A percentile compares a stretch with the other conserved stretches of the same genome.
These are phyloP conservation scores for Emmonsia crescens DNA, from an alignment of 2,329 filamentous ascomycete genomes.

Conservation along the genomic window DNA sequence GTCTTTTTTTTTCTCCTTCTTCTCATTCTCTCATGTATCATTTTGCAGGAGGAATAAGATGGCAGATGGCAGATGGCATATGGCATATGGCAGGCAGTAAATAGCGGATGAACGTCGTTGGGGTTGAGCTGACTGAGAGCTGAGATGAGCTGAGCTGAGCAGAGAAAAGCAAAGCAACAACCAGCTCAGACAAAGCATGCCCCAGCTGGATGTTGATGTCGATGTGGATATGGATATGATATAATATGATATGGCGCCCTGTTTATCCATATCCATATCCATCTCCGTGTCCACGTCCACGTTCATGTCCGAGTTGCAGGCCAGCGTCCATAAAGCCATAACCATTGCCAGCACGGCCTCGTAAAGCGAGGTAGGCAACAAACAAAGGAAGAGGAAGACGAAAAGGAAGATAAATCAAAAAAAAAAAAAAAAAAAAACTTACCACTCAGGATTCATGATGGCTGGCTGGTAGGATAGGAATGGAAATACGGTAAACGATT, in stretches of 20 bases:
- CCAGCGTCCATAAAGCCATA: too few relatives aligned
- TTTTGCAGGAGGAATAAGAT: not conserved
- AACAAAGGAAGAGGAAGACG: too few relatives aligned
- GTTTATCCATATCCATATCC: not conserved
- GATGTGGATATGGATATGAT: not conserved
- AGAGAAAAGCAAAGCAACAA: not conserved
- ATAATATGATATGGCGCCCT: not conserved
- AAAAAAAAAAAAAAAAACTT: constrained; percentile 17
- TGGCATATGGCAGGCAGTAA: not conserved
- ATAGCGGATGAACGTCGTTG: not conserved
- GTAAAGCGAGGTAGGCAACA: too few relatives aligned
- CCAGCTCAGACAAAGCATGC: not conserved
- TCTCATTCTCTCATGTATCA: not conserved
- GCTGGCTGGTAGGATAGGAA: constrained; percentile 7
- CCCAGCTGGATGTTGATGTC: not conserved
- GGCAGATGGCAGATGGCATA: too few relatives aligned
- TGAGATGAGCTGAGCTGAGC: not conserved
- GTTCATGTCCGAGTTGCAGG: not conserved
- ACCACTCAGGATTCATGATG: constrained; percentile 43
- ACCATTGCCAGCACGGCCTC: too few relatives aligned
- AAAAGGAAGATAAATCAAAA: not conserved
- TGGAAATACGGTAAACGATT: not conserved
- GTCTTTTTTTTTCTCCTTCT: not conserved
- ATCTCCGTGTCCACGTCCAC: not conserved
- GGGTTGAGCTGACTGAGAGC: too few relatives aligned